phyloP scores from a whole-genome alignment of 2,329 filamentous ascomycete genomes.

The Parascedosporium putredinis region DNA sequence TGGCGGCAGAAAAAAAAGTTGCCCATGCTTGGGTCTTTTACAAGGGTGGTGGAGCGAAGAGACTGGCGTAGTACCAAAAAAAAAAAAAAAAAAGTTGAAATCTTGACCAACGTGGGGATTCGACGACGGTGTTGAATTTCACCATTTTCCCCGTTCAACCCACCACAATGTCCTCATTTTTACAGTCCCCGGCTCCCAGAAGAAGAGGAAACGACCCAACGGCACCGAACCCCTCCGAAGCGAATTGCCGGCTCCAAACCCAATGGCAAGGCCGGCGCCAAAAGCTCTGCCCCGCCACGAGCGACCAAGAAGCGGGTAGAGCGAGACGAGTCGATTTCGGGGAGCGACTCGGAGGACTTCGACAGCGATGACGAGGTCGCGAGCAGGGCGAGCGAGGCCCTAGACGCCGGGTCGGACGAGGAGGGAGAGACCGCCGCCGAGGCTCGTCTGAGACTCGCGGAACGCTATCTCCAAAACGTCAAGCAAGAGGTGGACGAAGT shows the following conservation, averaged over 20 bases:
- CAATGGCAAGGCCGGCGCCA: conserved; percentile 30
- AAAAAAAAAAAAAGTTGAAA: conserved; percentile 8
- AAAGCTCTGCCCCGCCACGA: conserved; percentile 15
- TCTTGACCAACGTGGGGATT: conserved; percentile 2
- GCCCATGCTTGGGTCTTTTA: conserved; percentile 34
- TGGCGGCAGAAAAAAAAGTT: too few relatives aligned
- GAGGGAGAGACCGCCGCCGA: conserved; percentile 85
- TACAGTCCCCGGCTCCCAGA: conserved; percentile 73
- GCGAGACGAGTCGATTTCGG: conserved; percentile 71
- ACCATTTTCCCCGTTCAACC: neutral
- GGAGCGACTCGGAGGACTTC: conserved; percentile 66
- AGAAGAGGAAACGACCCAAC: conserved; percentile 72
- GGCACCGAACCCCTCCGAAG: conserved; percentile 49
- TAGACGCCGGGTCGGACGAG: conserved; percentile 51
- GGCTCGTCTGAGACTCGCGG: conserved; percentile 73
- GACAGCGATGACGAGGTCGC: conserved; percentile 36
- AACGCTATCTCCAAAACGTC: conserved; percentile 87
- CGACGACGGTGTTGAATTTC: conserved; percentile 6
- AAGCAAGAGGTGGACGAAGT: conserved; percentile 67
- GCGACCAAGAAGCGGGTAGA: conserved; percentile 35
- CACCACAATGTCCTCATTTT: conserved; percentile 80
- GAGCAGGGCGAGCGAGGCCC: conserved; percentile 26
- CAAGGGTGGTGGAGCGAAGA: conserved; percentile 7
- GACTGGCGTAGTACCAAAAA: conserved; percentile 10
- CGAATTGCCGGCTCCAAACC: conserved; percentile 39